Base-by-base conservation (phyloP, 441 rosid genomes). In the Erodium trifolium region DNA sequence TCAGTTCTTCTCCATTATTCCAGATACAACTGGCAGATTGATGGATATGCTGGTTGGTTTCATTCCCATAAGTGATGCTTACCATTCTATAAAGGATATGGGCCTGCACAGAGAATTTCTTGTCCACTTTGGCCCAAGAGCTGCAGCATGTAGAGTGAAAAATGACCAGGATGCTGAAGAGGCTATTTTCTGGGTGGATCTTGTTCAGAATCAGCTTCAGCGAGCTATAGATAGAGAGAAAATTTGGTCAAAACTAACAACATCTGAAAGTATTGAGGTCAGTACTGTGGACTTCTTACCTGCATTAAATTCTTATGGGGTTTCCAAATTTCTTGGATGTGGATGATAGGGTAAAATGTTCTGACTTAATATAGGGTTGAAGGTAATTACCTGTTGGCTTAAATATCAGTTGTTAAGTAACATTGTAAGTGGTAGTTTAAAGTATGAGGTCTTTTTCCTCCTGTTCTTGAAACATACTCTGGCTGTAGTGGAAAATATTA, bases 261-360 rank as follows among this genome's bases (percentile, higher is more conserved):
- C 99, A 62, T 89, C 97, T 47, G 99, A 92, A 82, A 92, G 97
- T 76, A 95, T 95, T 37, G 97, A 95, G 98, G 98, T 95, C 80
- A 76, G 86, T 78, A 63, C 70, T 45, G 60, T 64, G 76, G 35
- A 11, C 8, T 65, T 71, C 45, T 13, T 67, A 18, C n/a, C 45
- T 27, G 14, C 62, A 66, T 49, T 55, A 73, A 66, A 14, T 29
- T 3, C 39, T 39, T 67, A 35, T 51, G 5, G 34, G 45, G 29
- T 63, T 73, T 72, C 17, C 37, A 39, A 37, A 17, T 37, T 4
- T 67, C 10, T 23, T 29, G 37, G 60, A 66, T 16, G 68, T 47
- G 43, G 41, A 66, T 27, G 69, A 72, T 39, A 16, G 14, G 37
- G 19, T 13, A 10, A 62, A 41, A 67, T 51, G 17, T n/a, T 51